Evolutionary conservation across 768 basidiomycete species (phyloP).

Genomic region (Phlegmacium glaucopus): DNA sequence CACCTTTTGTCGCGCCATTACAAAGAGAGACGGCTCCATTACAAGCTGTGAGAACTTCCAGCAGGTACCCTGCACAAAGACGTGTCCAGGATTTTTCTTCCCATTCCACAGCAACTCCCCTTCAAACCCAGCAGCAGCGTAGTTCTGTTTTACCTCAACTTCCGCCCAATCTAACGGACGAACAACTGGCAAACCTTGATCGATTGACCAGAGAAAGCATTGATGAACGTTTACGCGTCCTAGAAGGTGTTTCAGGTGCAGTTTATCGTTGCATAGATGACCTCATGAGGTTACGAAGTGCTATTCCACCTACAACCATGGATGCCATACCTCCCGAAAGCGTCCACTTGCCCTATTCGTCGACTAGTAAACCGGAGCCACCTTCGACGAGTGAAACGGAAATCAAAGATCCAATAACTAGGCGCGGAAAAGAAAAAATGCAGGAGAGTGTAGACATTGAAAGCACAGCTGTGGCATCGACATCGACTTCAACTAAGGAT

Average conservation of each 20-base stretch:
- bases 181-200: conserved; percentile 66
- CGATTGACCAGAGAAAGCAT: conserved; percentile 73
- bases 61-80: not conserved
- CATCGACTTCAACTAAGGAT: not conserved
- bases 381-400: not conserved
- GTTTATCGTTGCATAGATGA: conserved; percentile 79
- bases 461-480: conserved; percentile 1
- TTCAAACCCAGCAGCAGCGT: conserved; percentile 1
- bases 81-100: not conserved
- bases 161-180: conserved; percentile 50
- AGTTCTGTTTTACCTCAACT: conserved; percentile 24
- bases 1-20: conserved; percentile 5
- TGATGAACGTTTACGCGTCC: conserved; percentile 74
- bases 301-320: conserved; percentile 43
- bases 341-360: not conserved
- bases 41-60: not conserved
- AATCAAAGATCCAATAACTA: not conserved
- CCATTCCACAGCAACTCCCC: not conserved
- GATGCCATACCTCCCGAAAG: conserved; percentile 5
- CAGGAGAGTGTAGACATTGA: not conserved
- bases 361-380: not conserved
- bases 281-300: conserved; percentile 69
- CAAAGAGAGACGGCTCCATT: not conserved
- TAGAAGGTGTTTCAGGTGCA: conserved; percentile 74
- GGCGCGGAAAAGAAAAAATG: conserved; percentile 15